Conservation (phyloP, 768 basidiomycete species). For the Aureoboletus auriporus region DNA sequence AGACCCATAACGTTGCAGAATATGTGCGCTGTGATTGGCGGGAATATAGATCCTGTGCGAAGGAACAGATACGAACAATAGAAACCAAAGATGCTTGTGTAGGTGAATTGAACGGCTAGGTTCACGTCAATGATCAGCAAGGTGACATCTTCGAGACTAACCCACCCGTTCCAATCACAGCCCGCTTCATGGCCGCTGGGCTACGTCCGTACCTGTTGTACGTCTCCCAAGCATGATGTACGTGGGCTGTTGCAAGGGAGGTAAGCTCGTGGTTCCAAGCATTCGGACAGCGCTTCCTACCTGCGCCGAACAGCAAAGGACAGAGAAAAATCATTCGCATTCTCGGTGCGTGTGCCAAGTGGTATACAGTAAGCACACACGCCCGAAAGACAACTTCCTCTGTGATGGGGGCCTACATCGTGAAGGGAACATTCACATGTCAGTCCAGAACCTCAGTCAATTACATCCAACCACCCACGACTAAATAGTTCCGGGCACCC, state of each 20-base stretch:
- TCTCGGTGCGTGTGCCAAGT: constrained; percentile 56
- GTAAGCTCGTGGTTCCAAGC: constrained; percentile 5
- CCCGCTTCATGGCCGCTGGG: constrained; percentile 55
- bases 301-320: constrained; percentile 86
- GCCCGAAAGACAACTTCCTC: constrained; percentile 92
- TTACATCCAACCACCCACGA: constrained; percentile 31
- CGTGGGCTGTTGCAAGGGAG: constrained; percentile 58
- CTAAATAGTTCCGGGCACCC: constrained; percentile 67
- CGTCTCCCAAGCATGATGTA: constrained; percentile 88
- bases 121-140: constrained; percentile 10
- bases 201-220: constrained; percentile 75
- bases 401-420: constrained; percentile 73
- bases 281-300: constrained; percentile 38
- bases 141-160: background rate
- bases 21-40: constrained; percentile 74
- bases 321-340: constrained; percentile 69
- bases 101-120: constrained; percentile 80
- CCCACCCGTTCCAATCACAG: constrained; percentile 55
- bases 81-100: constrained; percentile 92
- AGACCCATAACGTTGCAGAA: constrained; percentile 97
- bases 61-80: constrained; percentile 84
- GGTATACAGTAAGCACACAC: constrained; percentile 72
- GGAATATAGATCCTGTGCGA: constrained; percentile 76
- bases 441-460: background rate
- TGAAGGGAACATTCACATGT: background rate